Conservation (phyloP, 1,284 basidiomycete species). For the Sparassis latifolia region DNA sequence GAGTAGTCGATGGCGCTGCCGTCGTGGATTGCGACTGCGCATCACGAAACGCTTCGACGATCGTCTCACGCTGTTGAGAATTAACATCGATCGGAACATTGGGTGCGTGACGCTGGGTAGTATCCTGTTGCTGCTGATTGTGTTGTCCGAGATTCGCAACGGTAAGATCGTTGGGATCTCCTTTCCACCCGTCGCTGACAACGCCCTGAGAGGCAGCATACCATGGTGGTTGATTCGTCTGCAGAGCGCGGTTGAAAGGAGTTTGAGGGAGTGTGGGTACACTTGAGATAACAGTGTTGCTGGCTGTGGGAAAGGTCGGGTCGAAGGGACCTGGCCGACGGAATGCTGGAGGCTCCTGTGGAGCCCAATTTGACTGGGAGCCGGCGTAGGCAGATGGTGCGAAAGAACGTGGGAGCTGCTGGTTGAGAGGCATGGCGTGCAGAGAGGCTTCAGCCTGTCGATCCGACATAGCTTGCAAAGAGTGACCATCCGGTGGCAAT, state of each 20-base stretch:
- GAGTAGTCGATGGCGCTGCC: conserved; percentile 5
- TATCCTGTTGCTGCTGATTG: conserved; percentile 39
- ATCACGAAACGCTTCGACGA: conserved; percentile 10
- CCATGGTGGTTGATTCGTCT: conserved; percentile 47
- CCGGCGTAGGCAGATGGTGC: conserved; percentile 11
- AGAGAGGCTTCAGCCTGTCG: conserved; percentile 15
- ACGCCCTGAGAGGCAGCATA: conserved; percentile 36
- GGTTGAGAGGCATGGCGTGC: conserved; percentile 3
- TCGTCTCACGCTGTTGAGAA: conserved; percentile 4
- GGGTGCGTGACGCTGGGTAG: conserved; percentile 16
- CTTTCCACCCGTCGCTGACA: conserved; percentile 41
- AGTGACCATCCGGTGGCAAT: conserved; percentile 17
- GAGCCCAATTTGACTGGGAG: conserved; percentile 28
- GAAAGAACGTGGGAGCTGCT: conserved; percentile 17
- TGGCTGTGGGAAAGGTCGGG: conserved; percentile 19
- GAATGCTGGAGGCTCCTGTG: conserved; percentile 24
- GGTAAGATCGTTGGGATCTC: conserved; percentile 43
- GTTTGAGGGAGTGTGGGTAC: conserved; percentile 24
- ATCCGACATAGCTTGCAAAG: conserved; percentile 18
- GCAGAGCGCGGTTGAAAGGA: conserved; percentile 13
- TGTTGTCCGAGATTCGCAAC: conserved; percentile 54
- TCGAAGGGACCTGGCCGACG: conserved; percentile 42
- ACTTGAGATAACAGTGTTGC: conserved; percentile 17
- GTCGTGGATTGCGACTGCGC: conserved; percentile 4
- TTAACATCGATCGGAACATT: neutral